Percentiles rank a stretch among this genome's conserved stretches.
Evolutionary conservation across 179 eudicot species (phyloP).

Genomic region (Silene vulgaris): DNA sequence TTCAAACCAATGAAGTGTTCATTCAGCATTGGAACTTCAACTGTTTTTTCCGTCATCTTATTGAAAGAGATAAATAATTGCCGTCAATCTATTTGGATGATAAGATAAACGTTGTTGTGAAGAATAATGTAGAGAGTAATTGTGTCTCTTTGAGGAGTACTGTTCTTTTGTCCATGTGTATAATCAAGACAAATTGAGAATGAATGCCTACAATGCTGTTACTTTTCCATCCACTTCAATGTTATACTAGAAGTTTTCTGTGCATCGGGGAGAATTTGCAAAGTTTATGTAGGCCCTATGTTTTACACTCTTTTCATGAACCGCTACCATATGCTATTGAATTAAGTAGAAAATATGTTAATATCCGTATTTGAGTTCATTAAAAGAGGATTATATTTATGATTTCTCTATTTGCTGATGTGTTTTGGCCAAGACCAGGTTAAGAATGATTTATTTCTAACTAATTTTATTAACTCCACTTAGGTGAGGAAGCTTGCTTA

Average conservation of each 20-base stretch:
- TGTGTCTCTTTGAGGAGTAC: background rate
- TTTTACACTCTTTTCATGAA: background rate
- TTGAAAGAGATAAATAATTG: background rate
- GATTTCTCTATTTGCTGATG: constrained; percentile 7
- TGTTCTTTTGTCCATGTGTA: background rate
- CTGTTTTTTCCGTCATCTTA: background rate
- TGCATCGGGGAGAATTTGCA: background rate
- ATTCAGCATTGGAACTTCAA: background rate
- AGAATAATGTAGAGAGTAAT: background rate
- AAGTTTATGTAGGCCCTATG: background rate
- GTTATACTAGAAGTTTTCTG: background rate
- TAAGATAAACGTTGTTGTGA: background rate
- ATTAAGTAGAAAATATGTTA: background rate
- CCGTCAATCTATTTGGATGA: background rate
- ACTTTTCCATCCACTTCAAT: constrained; percentile 4
- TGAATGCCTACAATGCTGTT: background rate
- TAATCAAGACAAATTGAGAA: background rate
- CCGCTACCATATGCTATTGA: constrained; percentile 11
- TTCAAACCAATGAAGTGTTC: background rate
- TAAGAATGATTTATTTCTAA: background rate
- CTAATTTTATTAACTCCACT: background rate
- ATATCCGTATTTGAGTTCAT: background rate
- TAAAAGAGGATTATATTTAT: background rate
- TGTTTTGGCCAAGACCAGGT: background rate
- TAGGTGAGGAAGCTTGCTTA: constrained; percentile 89